phyloP scores from a whole-genome alignment of 2,329 filamentous ascomycete genomes.

The Alternaria novae-zelandiae region DNA sequence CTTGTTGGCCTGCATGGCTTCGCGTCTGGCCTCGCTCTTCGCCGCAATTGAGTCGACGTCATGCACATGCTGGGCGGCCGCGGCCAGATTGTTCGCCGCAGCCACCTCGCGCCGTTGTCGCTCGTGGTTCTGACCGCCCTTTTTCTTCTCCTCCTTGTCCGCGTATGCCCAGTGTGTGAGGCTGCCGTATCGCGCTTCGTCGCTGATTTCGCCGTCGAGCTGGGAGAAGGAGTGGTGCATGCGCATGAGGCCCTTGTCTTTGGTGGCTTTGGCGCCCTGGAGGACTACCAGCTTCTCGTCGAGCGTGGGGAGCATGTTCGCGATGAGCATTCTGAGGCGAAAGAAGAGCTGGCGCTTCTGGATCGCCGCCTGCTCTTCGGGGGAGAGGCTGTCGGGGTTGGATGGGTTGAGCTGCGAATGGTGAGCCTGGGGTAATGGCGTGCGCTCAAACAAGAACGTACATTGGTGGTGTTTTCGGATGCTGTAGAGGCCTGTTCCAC shows the following conservation, averaged over 20 bases:
- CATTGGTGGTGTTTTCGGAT: slow-evolving; percentile 49
- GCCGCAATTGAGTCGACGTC: slow-evolving; percentile 80
- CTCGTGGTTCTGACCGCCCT: slow-evolving; percentile 68
- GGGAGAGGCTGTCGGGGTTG: slow-evolving; percentile 33
- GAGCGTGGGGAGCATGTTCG: slow-evolving; percentile 85
- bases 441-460: slow-evolving; percentile 45
- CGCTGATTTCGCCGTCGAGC: slow-evolving; percentile 87
- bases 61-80: slow-evolving; percentile 76
- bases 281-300: slow-evolving; percentile 99
- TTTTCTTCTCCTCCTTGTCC: slow-evolving; percentile 70
- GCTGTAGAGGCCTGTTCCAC: slow-evolving; percentile 37
- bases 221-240: slow-evolving; percentile 88
- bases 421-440: slow-evolving; percentile 25
- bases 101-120: slow-evolving; percentile 79
- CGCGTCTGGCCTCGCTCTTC: slow-evolving; percentile 84
- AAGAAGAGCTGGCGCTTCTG: slow-evolving; percentile 76
- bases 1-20: slow-evolving; percentile 79
- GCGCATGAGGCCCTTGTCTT: slow-evolving; percentile 82
- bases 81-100: slow-evolving; percentile 69
- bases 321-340: slow-evolving; percentile 77
- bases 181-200: slow-evolving; percentile 92
- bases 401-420: slow-evolving; percentile 34
- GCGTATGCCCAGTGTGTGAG: slow-evolving; percentile 94
- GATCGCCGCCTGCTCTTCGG: slow-evolving; percentile 60
- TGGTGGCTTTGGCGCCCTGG: slow-evolving; percentile 86